phyloP scores from a whole-genome alignment of 106 monocot species.

The Iris macrosiphon region DNA sequence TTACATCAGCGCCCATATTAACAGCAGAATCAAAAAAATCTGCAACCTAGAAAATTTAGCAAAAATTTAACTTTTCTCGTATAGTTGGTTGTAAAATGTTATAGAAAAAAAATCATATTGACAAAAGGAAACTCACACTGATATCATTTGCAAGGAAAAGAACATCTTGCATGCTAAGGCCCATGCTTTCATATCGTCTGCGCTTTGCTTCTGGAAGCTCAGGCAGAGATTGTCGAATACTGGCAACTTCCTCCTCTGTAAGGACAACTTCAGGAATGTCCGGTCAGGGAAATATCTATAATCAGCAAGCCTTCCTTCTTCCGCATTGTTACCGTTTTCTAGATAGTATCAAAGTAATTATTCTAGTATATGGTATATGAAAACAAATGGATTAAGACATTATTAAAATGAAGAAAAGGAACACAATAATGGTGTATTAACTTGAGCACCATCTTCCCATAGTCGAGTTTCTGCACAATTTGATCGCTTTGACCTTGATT shows the following conservation, averaged over 20 bases:
- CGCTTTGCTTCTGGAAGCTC: slow-evolving; percentile 94
- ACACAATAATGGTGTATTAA: background rate
- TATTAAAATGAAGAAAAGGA: background rate
- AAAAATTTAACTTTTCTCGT: background rate
- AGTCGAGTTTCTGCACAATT: slow-evolving; percentile 97
- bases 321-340: slow-evolving; percentile 94
- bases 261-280: slow-evolving; percentile 91
- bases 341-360: background rate
- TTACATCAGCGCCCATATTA: slow-evolving; percentile 78
- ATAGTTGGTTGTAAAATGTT: too few relatives aligned
- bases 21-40: slow-evolving; percentile 74
- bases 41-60: slow-evolving; percentile 46
- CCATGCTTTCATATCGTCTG: slow-evolving; percentile 80
- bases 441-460: slow-evolving; percentile 92
- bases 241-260: slow-evolving; percentile 51
- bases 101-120: background rate
- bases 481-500: slow-evolving; percentile 75
- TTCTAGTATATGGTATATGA: too few relatives aligned
- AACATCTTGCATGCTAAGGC: slow-evolving; percentile 92
- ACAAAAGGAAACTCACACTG: slow-evolving; percentile 29
- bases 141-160: slow-evolving; percentile 87
- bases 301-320: slow-evolving; percentile 97
- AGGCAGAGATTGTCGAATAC: slow-evolving; percentile 52
- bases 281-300: slow-evolving; percentile 97
- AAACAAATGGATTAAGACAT: slow-evolving; percentile 1